Evolutionary conservation across 78 protist genomes (phyloP).

Genomic region (Trichosphaerium sp.): DNA sequence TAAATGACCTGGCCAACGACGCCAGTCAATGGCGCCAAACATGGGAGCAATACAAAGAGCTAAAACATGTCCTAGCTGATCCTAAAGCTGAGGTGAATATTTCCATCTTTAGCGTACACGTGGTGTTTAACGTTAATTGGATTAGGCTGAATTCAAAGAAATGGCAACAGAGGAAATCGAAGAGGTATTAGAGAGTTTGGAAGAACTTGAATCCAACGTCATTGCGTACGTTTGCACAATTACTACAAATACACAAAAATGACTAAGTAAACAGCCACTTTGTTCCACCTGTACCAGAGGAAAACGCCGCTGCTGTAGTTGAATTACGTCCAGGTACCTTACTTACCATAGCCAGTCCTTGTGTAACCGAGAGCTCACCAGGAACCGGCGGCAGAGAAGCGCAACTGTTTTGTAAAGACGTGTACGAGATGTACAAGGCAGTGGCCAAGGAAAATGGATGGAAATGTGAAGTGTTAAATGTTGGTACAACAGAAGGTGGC

Average conservation of each 20-base stretch:
- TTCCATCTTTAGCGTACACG: too few species aligned
- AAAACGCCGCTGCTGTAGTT: not conserved
- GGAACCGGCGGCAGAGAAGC: constrained; percentile 84
- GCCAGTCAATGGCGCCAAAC: too few species aligned
- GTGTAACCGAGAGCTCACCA: not conserved
- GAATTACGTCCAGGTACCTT: not conserved
- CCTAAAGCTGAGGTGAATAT: too few species aligned
- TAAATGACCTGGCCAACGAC: too few species aligned
- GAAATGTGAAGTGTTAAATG: constrained; percentile 31
- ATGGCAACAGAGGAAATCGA: constrained; percentile 12
- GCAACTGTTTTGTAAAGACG: constrained; percentile 62
- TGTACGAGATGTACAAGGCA: constrained; percentile 56
- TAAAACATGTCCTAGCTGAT: too few species aligned
- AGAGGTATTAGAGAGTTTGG: not conserved
- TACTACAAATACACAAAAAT: not conserved
- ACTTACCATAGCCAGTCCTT: not conserved
- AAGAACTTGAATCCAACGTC: constrained; percentile 30
- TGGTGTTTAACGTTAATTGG: too few species aligned
- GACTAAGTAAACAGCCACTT: not conserved
- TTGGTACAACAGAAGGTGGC: constrained; percentile 15
- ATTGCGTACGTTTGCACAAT: not conserved
- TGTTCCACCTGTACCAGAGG: not conserved
- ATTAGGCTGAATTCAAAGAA: not conserved
- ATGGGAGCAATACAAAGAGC: too few species aligned
- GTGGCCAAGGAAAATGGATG: constrained; percentile 45